Evolutionary conservation across 129 eudicot genomes (phyloP).

Genomic region (Smallanthus sonchifolius): DNA sequence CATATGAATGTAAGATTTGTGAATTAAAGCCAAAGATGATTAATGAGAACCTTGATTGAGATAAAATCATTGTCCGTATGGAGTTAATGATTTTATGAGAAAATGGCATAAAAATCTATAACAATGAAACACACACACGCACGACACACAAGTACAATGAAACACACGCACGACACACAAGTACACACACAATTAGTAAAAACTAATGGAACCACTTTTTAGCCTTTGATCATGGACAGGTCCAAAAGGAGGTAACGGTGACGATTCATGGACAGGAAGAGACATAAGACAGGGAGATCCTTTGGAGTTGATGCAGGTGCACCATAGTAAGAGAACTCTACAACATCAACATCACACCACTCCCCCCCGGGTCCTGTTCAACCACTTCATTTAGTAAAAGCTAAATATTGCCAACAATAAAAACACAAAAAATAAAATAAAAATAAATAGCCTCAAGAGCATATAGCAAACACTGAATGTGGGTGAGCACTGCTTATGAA

Average conservation of each 20-base stretch:
- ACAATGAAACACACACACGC: not conserved
- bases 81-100: not conserved
- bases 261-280: too few relatives aligned
- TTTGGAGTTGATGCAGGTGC: constrained; percentile 86
- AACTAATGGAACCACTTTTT: not conserved
- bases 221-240: not conserved
- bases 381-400: not conserved
- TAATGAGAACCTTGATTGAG: not conserved
- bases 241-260: too few relatives aligned
- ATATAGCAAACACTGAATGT: constrained; percentile 58
- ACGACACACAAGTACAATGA: too few relatives aligned
- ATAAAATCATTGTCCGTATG: not conserved
- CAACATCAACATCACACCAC: constrained; percentile 91
- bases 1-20: not conserved
- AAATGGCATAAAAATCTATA: not conserved
- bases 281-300: not conserved
- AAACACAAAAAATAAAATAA: not conserved
- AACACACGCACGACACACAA: not conserved
- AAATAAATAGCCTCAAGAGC: constrained; percentile 61
- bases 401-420: not conserved
- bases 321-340: constrained; percentile 72
- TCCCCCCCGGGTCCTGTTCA: constrained; percentile 84
- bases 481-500: constrained; percentile 67
- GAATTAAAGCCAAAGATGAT: not conserved
- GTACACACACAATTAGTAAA: not conserved